These are phyloP conservation scores for Coemansia sp. DNA, from an alignment of 192 early-diverging fungal species.

Conservation along the genomic window DNA sequence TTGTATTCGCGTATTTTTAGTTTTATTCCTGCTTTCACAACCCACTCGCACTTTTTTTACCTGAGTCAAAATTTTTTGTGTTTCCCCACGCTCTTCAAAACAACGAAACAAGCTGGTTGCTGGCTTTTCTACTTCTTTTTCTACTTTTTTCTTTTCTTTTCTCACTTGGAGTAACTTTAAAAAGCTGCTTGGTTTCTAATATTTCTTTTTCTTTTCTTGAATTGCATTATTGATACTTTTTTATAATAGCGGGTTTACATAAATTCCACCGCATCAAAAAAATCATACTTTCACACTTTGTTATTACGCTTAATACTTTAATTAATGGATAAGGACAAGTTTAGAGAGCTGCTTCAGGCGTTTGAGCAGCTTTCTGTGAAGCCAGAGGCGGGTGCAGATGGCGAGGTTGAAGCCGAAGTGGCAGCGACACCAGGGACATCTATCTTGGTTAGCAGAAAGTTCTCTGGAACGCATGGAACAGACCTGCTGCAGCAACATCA, in stretches of 20 bases:
- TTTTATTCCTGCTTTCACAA: not conserved
- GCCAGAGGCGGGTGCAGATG: constrained; percentile 36
- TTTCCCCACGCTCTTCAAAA: not conserved
- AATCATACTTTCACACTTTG: not conserved
- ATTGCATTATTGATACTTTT: not conserved
- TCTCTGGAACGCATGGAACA: not conserved
- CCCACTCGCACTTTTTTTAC: not conserved
- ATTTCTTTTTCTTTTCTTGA: not conserved
- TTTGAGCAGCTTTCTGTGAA: constrained; percentile 54
- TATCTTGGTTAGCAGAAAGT: constrained; percentile 1
- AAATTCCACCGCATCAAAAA: not conserved
- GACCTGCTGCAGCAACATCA: not conserved
- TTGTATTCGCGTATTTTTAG: not conserved
- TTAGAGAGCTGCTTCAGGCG: constrained; percentile 46
- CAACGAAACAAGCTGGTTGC: not conserved
- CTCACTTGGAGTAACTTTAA: not conserved
- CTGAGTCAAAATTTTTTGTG: not conserved
- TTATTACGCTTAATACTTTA: not conserved
- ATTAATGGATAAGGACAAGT: constrained; percentile 52
- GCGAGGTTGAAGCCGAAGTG: constrained; percentile 24
- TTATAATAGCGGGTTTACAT: not conserved
- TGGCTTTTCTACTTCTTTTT: not conserved
- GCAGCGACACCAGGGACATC: constrained; percentile 12
- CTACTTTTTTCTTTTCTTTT: constrained; percentile 5
- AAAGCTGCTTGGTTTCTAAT: not conserved